Base-by-base conservation (phyloP, 75 land plant genomes). In the Pinus taeda region DNA sequence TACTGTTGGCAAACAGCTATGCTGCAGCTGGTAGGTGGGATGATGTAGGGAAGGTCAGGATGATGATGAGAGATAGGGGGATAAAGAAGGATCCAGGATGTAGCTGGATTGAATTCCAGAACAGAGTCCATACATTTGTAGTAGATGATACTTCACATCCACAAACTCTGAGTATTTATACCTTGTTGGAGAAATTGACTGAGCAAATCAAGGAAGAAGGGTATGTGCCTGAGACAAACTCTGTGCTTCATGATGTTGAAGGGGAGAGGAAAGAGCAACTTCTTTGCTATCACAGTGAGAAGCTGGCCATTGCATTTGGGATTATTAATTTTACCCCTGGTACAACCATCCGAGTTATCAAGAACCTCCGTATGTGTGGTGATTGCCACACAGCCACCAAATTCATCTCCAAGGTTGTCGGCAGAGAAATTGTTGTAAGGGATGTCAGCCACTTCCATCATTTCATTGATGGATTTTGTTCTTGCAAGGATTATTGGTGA, bases 21-120 rank as follows among this genome's bases (percentile, higher is more conserved):
- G 74, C 89, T 59, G 20, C 62, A 39, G 79, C 76, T 59, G 79
- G 75, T 15, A 57, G 61, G 6, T 81, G 83, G 80, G 75, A 82
- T 4, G 70, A 80, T 24, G 82, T 66, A 6, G 73, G 57, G 29
- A 58, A 72, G 56, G 17, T 83, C 37, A 81, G 82, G 64, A 18
- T 62, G 6, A 21, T 21, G 60, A 78, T 84, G 80, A 74, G 49
- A 24, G 70, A 67, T 29, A 81, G 57, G 15, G 75, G 81, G n/a
- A 45, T 85, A 70, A 79, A 76, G 57, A 82, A 85, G 76, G 63
- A 60, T 63, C 72, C 79, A 62, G 87, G 81, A 13, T 81, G 78
- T 56, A 81, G 87, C 76, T 78, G 75, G 81, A 71, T 85, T 64
- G 63, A 83, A 61, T 15, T 74, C 33, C 29, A 56, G 22, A 56